Percentiles rank a stretch among this genome's conserved stretches.
phyloP scores from a whole-genome alignment of 2,329 filamentous ascomycete genomes.

The Ophiostoma australiae region DNA sequence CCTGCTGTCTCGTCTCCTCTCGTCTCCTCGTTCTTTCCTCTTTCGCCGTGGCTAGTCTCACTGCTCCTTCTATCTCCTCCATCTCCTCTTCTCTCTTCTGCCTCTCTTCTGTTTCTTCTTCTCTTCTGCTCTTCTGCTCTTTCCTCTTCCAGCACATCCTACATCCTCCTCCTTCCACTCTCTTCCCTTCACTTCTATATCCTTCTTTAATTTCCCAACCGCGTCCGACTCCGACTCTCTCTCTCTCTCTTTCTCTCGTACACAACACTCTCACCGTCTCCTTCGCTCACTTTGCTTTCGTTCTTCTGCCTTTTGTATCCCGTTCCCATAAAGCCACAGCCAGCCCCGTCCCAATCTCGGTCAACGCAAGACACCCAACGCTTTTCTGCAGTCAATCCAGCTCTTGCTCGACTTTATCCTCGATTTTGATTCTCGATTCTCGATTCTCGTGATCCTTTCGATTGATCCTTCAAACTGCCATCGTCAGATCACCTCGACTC shows the following conservation, averaged over 20 bases:
- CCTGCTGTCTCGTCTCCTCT: constrained; percentile 30
- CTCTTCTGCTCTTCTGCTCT: constrained; percentile 30
- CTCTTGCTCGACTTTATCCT: neutral
- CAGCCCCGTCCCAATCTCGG: constrained; percentile 6
- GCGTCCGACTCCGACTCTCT: constrained; percentile 8
- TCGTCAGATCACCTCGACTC: neutral
- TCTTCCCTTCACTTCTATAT: constrained; percentile 14
- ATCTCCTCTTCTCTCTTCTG: constrained; percentile 32
- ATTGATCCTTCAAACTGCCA: neutral
- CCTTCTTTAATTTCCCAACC: constrained; percentile 18
- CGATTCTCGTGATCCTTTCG: neutral
- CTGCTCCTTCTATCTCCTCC: constrained; percentile 25
- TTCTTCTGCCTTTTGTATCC: neutral
- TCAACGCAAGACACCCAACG: constrained; percentile 8
- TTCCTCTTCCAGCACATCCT: constrained; percentile 12
- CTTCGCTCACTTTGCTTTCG: constrained; percentile 32
- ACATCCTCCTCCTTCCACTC: constrained; percentile 15
- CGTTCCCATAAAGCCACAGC: constrained; percentile 5
- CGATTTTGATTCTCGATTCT: neutral
- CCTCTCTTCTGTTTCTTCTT: constrained; percentile 29
- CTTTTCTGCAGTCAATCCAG: neutral
- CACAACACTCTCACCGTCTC: constrained; percentile 31
- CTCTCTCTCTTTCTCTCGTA: constrained; percentile 13
- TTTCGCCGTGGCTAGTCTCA: constrained; percentile 29
- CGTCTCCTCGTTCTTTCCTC: constrained; percentile 31